Base-by-base conservation (phyloP, 2,329 filamentous ascomycete species). In the Leptodontidium sp. region DNA sequence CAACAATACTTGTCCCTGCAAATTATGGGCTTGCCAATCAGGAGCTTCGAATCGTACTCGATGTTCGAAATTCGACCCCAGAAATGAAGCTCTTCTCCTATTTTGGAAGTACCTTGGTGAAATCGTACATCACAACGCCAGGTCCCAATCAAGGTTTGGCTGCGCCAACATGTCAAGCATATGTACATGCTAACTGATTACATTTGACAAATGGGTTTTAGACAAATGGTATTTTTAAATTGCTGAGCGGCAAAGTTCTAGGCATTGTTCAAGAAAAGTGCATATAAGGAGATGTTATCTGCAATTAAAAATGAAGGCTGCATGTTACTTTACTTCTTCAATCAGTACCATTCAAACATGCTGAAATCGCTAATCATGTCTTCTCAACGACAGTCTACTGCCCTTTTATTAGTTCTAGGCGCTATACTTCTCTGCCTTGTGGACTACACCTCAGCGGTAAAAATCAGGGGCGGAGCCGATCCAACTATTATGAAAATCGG, bases 401-500 rank as follows among this genome's bases (percentile, higher is more conserved):
- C n/a, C 17, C 21, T 59, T 5, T 15, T 59, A 9, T 17, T 59
- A n/a, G 38, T 45, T 15, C 4, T 59, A 15, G 21, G 57, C 24
- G 57, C 57, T 21, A 40, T 52, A 15, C 43, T 63, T 21, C 32
- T 63, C 26, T 63, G 47, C 43, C 24, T 63, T 12, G 24, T 63
- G n/a, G 61, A 35, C 17, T 63, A n/a, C 61, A 50, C 45, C n/a
- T 49, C 47, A 5, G 61, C 43, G 11, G 21, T 38, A 17, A 63
- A 63, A 43, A 63, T 63, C 26, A 63, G 61, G 24, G n/a, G 14
- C 24, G 61, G 61, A 35, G 47, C 43, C 45, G 61, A 63, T 35
- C 61, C 61, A 12, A 49, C 61, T 17, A 24, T 63, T 21, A 63
- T 63, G 61, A 63, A 63, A 26, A 40, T 63, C 32, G 61, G 61